Base-by-base conservation (phyloP, 306 rosid species). In the Dicorynia guianensis region DNA sequence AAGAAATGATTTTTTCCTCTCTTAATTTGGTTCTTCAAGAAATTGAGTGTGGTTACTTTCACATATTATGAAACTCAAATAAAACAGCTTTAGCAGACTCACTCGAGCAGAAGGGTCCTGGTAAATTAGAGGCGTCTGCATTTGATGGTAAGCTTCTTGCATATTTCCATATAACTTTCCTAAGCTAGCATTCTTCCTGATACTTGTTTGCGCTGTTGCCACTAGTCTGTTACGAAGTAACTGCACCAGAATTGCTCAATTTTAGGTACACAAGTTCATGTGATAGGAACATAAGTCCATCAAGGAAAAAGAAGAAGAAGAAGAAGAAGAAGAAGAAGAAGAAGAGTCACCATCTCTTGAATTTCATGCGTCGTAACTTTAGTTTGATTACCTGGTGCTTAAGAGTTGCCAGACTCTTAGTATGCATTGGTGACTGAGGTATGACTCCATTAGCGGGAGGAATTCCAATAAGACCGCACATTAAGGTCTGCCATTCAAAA, bases 391-490 rank as follows among this genome's bases (percentile, higher is more conserved):
- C 99, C 92, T 92, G 99, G 73, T 96, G 97, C 78, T 96, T 96
- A 67, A 96, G 99, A 81, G 99, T 96, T 36, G 99, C 99, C 36
- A 96, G 83, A 72, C 98, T 90, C 88, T 96, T 96, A 5, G 99
- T 96, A 79, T 96, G 99, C 99, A 96, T 96, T 46, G 99, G 98
- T 60, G 99, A 96, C 69, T 96, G 99, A 2, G 99, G 99, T 82
- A 96, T 92, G 77, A 96, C 99, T 63, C 99, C 99, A 67, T 96
- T 96, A 15, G 99, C 67, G 6, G 99, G 99, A 67, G 99, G 99
- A 56, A 96, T 83, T 82, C 99, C 99, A 43, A 92, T 42, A 14
- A 96, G 98, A 65, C 99, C 99, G 82, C 99, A 96, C 75, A 89
- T 34, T 63, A 96, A 90, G 68, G 99, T 96, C 99, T 96, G 81